These are phyloP conservation scores for Staphylotrichum longicolle DNA, from an alignment of 495 filamentous ascomycete genomes.

Conservation along the genomic window DNA sequence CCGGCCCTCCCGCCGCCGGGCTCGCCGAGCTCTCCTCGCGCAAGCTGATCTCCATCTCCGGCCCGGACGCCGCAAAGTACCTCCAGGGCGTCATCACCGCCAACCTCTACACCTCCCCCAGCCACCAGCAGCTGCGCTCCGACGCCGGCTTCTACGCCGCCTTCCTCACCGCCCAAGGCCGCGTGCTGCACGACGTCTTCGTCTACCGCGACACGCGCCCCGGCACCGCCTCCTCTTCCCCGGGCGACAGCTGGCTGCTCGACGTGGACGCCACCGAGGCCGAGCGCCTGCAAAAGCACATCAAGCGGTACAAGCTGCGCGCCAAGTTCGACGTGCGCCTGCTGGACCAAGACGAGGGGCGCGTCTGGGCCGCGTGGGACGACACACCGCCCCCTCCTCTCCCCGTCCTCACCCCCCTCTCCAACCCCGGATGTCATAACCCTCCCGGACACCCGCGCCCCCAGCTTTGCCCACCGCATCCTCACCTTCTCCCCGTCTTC, in stretches of 20 bases:
- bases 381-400: not conserved
- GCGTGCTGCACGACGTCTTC: constrained; percentile 85
- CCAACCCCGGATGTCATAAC: constrained; percentile 15
- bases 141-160: constrained; percentile 64
- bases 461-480: constrained; percentile 63
- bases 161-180: constrained; percentile 82
- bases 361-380: constrained; percentile 67
- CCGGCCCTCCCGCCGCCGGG: constrained; percentile 44
- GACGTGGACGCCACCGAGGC: constrained; percentile 74
- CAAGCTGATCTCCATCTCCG: constrained; percentile 72
- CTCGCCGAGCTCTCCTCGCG: constrained; percentile 62
- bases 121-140: constrained; percentile 14
- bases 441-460: constrained; percentile 61
- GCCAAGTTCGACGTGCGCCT: constrained; percentile 68
- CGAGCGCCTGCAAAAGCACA: constrained; percentile 59
- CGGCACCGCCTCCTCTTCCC: constrained; percentile 38
- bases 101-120: constrained; percentile 53
- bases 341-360: constrained; percentile 59
- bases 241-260: constrained; percentile 61
- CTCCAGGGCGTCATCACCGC: constrained; percentile 84
- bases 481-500: constrained; percentile 34
- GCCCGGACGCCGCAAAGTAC: constrained; percentile 74
- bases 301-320: constrained; percentile 80
- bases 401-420: not conserved
- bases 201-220: constrained; percentile 62